A percentile compares a stretch with the other conserved stretches of the same genome.
phyloP scores from a whole-genome alignment of 257 asterid genomes.

The Cordia subcordata region DNA sequence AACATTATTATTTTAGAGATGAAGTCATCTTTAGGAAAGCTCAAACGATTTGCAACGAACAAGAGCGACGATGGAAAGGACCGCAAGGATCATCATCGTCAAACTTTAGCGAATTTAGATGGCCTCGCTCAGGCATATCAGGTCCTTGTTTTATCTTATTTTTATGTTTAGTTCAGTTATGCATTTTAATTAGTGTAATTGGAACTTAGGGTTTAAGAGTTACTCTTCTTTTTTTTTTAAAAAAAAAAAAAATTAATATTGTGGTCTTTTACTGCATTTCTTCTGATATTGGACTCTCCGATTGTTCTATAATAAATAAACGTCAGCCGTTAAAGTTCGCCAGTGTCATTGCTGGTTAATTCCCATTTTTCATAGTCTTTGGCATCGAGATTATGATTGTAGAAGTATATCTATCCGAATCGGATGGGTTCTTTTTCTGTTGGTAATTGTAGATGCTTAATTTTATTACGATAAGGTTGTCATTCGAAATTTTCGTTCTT shows the following conservation, averaged over 20 bases:
- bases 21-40: conserved; percentile 40
- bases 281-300: not conserved
- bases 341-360: not conserved
- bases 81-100: conserved; percentile 26
- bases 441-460: too few relatives aligned
- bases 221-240: not conserved
- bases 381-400: not conserved
- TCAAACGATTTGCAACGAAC: conserved; percentile 27
- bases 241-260: too few relatives aligned
- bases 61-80: conserved; percentile 29
- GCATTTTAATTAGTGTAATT: not conserved
- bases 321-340: not conserved
- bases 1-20: conserved; percentile 7
- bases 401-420: not conserved
- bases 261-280: not conserved
- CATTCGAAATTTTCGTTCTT: too few relatives aligned
- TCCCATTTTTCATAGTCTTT: not conserved
- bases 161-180: not conserved
- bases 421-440: too few relatives aligned
- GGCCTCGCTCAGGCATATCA: conserved; percentile 33
- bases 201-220: conserved; percentile 13
- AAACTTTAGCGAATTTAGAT: conserved; percentile 23
- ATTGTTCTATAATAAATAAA: not conserved
- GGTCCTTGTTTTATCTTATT: conserved; percentile 15
- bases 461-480: too few relatives aligned